phyloP scores from a whole-genome alignment of 2,329 filamentous ascomycete genomes.

The Penicillium polonicum region DNA sequence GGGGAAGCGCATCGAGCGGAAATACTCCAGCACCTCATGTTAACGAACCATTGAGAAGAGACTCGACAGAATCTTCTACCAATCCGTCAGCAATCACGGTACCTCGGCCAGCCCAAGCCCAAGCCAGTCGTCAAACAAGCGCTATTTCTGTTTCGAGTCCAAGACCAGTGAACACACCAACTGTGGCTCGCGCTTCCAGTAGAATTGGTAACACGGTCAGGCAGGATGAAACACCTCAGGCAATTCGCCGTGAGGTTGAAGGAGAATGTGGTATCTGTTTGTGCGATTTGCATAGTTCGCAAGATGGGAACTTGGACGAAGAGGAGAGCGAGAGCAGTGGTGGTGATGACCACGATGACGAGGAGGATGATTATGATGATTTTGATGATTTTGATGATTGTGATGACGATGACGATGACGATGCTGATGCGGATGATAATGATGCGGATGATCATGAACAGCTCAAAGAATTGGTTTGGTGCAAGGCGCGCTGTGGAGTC shows the following conservation, averaged over 20 bases:
- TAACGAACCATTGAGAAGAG: neutral
- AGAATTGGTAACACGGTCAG: neutral
- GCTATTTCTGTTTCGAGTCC: neutral
- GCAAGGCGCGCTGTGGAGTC: slow-evolving; percentile 21
- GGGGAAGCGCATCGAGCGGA: neutral
- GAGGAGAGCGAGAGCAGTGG: neutral
- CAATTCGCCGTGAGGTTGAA: slow-evolving; percentile 5
- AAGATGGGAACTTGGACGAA: neutral
- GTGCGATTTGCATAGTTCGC: neutral
- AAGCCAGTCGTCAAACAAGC: neutral
- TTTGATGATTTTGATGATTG: neutral
- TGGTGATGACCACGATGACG: neutral
- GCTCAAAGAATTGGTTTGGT: slow-evolving; percentile 17
- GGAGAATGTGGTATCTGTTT: slow-evolving; percentile 17
- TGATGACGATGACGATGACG: neutral
- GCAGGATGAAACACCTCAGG: neutral
- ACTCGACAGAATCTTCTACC: neutral
- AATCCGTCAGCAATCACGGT: neutral
- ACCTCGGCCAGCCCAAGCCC: neutral
- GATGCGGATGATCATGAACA: neutral
- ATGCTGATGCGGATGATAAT: neutral
- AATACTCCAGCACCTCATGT: neutral
- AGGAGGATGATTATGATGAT: neutral
- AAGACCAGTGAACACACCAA: neutral
- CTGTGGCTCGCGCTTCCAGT: neutral